These are phyloP conservation scores for Didymella segeticola DNA, from an alignment of 2,329 filamentous ascomycete species.

Conservation along the genomic window DNA sequence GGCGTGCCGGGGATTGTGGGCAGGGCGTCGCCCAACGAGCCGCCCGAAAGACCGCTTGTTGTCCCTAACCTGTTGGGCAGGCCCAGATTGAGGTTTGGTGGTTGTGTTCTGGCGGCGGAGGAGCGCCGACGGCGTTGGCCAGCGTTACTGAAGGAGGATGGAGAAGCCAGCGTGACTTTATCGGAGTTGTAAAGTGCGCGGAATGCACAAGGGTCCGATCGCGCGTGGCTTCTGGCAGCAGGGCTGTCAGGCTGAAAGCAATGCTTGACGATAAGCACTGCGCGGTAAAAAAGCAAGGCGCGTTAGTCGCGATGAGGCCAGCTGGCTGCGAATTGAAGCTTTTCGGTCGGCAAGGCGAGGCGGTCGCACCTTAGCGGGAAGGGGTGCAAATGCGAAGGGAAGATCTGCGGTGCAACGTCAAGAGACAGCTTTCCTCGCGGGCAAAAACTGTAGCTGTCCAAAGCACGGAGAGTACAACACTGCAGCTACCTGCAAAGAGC, in stretches of 20 bases:
- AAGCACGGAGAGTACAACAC: constrained; percentile 12
- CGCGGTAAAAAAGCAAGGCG: constrained; percentile 27
- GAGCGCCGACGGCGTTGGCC: constrained; percentile 51
- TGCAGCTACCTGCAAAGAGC: constrained; percentile 19
- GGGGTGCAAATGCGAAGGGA: constrained; percentile 19
- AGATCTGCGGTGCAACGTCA: constrained; percentile 31
- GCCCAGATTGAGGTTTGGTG: constrained; percentile 36
- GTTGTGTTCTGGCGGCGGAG: constrained; percentile 47
- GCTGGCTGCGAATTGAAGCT: constrained; percentile 32
- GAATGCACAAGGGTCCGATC: constrained; percentile 24
- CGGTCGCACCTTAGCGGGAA: constrained; percentile 27
- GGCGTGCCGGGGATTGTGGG: constrained; percentile 49
- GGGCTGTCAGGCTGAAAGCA: constrained; percentile 7
- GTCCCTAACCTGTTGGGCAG: constrained; percentile 41
- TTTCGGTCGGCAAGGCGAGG: constrained; percentile 26
- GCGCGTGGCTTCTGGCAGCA: constrained; percentile 22
- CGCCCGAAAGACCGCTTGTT: constrained; percentile 43
- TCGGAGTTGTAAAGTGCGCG: constrained; percentile 31
- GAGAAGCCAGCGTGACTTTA: constrained; percentile 49
- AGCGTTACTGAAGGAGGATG: constrained; percentile 46
- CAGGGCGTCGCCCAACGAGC: constrained; percentile 42
- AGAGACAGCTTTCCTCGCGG: constrained; percentile 19
- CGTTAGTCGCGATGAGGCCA: constrained; percentile 31
- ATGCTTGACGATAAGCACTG: constrained; percentile 18
- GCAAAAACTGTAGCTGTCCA: constrained; percentile 16